These are phyloP conservation scores for Zalaria sp. DNA, from an alignment of 2,329 filamentous ascomycete species.

Conservation along the genomic window DNA sequence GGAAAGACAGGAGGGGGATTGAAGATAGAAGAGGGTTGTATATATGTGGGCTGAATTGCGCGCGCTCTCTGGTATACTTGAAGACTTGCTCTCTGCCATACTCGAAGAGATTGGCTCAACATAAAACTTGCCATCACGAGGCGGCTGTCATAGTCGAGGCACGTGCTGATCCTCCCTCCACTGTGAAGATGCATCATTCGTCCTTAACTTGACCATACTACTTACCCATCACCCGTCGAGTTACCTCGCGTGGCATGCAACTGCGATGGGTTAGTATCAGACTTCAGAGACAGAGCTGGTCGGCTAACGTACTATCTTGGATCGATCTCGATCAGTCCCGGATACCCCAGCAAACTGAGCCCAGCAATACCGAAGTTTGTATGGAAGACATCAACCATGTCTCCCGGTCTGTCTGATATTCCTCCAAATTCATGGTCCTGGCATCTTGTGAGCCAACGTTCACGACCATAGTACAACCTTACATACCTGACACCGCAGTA, in stretches of 20 bases:
- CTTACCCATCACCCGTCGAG: conserved; percentile 40
- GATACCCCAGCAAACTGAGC: conserved; percentile 66
- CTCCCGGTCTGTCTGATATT: conserved; percentile 76
- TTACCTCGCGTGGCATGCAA: conserved; percentile 47
- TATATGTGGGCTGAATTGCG: no score
- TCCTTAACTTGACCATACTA: conserved; percentile 6
- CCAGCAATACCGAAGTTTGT: conserved; percentile 82
- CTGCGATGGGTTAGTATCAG: conserved; percentile 6
- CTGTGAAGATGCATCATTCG: no score
- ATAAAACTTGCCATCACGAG: no score
- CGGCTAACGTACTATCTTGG: conserved; percentile 57
- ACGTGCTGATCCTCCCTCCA: no score
- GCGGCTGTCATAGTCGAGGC: no score
- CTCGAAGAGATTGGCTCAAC: no score
- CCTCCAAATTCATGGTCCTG: conserved; percentile 68
- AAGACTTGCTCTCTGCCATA: no score
- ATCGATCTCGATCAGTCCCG: conserved; percentile 67
- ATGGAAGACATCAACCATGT: conserved; percentile 97
- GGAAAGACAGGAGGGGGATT: no score
- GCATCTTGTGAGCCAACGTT: conserved; percentile 9
- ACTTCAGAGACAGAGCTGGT: no score
- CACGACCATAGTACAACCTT: conserved; percentile 12
- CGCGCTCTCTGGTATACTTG: no score
- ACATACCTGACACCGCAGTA: conserved; percentile 59
- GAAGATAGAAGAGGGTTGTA: no score